These are phyloP conservation scores for Xylariaceae sp. DNA, from an alignment of 2,329 filamentous ascomycete species.

Conservation along the genomic window DNA sequence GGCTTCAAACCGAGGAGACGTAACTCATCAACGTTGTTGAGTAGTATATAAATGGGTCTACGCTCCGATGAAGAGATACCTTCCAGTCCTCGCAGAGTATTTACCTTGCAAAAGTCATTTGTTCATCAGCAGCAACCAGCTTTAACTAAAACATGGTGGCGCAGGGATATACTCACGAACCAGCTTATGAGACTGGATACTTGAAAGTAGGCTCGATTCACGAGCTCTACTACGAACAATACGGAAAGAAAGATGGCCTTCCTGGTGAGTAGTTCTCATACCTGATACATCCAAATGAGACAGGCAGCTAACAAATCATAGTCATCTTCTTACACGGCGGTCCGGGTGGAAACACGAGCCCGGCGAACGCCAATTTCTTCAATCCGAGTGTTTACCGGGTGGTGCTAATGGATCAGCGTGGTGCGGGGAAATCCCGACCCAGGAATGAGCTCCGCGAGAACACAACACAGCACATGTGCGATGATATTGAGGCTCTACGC, in stretches of 20 bases:
- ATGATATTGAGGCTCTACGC: conserved; percentile 43
- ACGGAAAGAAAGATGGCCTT: conserved; percentile 15
- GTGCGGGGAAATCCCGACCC: conserved; percentile 41
- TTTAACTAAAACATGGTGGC: conserved; percentile 9
- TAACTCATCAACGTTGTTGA: too few relatives aligned
- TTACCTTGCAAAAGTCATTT: too few relatives aligned
- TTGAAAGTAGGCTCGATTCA: conserved; percentile 14
- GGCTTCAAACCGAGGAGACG: too few relatives aligned
- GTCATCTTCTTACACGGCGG: conserved; percentile 37
- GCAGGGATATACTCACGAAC: conserved; percentile 11
- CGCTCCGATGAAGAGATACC: too few relatives aligned
- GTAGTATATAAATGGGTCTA: too few relatives aligned
- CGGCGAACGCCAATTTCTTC: conserved; percentile 38
- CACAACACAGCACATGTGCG: conserved; percentile 40
- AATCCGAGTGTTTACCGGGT: conserved; percentile 41
- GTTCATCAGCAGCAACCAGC: too few relatives aligned
- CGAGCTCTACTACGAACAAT: conserved; percentile 16
- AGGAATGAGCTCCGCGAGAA: conserved; percentile 39
- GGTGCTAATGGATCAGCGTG: conserved; percentile 45
- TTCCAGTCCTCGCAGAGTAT: too few relatives aligned
- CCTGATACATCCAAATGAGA: neutral
- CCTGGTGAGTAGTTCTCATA: conserved; percentile 4
- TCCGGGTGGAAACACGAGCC: conserved; percentile 34
- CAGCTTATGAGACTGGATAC: conserved; percentile 11
- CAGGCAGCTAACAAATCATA: conserved; percentile 1